Evolutionary conservation across 2,329 filamentous ascomycete species (phyloP).

Genomic region (Trichothecium roseum): DNA sequence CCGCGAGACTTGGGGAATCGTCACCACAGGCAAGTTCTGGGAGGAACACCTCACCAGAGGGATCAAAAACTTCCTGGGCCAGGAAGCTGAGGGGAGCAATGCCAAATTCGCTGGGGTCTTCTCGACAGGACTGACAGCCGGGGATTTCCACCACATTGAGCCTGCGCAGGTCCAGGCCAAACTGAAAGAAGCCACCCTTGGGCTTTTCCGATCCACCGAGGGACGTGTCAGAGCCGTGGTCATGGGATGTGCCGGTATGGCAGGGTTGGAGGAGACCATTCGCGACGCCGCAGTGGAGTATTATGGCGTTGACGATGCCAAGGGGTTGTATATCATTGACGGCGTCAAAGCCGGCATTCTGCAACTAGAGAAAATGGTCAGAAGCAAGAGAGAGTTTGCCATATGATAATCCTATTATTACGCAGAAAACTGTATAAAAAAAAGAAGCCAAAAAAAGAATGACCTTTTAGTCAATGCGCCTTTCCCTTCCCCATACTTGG

Average conservation of each 20-base stretch:
- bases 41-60: conserved; percentile 59
- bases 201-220: conserved; percentile 39
- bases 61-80: conserved; percentile 53
- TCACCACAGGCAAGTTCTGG: conserved; percentile 82
- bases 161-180: conserved; percentile 52
- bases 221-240: conserved; percentile 57
- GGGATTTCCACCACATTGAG: conserved; percentile 64
- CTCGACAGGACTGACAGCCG: conserved; percentile 71
- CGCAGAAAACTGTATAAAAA: neutral
- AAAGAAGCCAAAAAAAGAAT: neutral
- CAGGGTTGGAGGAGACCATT: conserved; percentile 70
- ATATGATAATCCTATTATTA: neutral
- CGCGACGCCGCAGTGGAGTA: conserved; percentile 55
- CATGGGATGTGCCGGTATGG: conserved; percentile 88
- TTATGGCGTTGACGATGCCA: conserved; percentile 47
- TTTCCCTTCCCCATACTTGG: conserved; percentile 77
- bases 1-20: conserved; percentile 63
- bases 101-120: conserved; percentile 65
- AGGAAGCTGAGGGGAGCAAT: conserved; percentile 15
- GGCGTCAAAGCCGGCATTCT: conserved; percentile 63
- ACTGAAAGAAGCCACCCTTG: conserved; percentile 60
- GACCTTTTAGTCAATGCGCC: conserved; percentile 35
- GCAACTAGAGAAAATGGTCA: conserved; percentile 46
- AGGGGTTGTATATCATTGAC: conserved; percentile 60
- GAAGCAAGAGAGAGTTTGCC: conserved; percentile 27